Base-by-base conservation (phyloP, 2,329 filamentous ascomycete genomes). In the Penicillium sp. region DNA sequence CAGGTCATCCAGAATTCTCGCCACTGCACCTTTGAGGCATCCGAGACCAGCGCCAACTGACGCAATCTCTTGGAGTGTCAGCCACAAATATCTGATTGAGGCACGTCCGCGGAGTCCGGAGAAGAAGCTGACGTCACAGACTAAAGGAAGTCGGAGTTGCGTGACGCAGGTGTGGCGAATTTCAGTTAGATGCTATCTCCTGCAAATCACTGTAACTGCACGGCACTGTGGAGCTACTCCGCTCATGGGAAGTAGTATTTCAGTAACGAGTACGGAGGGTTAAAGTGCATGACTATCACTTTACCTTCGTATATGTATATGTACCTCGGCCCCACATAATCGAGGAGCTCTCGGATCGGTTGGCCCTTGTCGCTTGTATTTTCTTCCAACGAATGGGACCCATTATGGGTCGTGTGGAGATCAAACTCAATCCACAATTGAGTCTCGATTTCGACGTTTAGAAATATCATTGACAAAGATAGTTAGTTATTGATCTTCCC, bases 81-180 rank as follows among this genome's bases (percentile, higher is more conserved):
- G 40, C 40, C 25, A 42, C 40, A 42, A 18, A 6, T n/a, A 6
- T 23, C 6, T 3, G 15, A 20, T 3, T 15, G 33, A 25, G 27
- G 15, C 15, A 35, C 15, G 8, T 13, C 12, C 48, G 27, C 9
- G 27, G 27, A 28, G 37, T 23, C 20, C 20, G 20, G 44, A 45
- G 35, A 24, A 8, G 32, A 12, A 37, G 15, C 33, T 37, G 3
- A 9, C 15, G 32, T 28, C 8, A 8, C 6, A 6, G 8, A 4
- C 33, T 9, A 37, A 20, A 10, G 6, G n/a, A 33, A n/a, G 13
- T n/a, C 32, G n/a, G 32, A 33, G 32, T 8, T 25, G 38, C 39
- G 41, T 25, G 38, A 48, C 52, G 47, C 48, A 55, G 44, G 50
- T 53, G 55, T 57, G 55, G 52, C 55, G 31, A 57, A 53, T 46